Conservation (phyloP, 1,139 yeast species). For the Lodderomyces orthopsilosis region DNA sequence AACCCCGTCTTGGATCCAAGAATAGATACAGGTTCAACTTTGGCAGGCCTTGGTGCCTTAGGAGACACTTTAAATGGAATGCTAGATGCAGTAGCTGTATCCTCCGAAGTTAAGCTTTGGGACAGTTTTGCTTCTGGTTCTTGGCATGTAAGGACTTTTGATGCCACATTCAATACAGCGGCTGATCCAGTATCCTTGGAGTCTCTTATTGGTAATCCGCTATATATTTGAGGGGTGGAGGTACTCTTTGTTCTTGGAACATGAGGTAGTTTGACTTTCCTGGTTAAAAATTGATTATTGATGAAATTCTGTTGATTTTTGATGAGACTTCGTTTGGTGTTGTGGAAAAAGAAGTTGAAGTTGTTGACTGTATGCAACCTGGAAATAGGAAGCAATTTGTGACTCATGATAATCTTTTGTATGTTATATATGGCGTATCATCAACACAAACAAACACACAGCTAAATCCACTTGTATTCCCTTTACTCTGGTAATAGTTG, state of each 20-base stretch:
- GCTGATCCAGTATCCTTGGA: background rate
- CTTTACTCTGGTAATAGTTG: too few species aligned
- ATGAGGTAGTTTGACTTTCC: constrained; percentile 5
- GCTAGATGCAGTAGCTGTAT: background rate
- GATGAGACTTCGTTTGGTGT: constrained; percentile 30
- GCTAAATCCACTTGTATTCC: background rate
- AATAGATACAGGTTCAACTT: constrained; percentile 12
- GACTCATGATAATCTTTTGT: background rate
- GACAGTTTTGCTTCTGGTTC: constrained; percentile 31
- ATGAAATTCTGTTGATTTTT: constrained; percentile 34
- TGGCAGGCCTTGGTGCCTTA: constrained; percentile 20
- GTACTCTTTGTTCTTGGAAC: constrained; percentile 5
- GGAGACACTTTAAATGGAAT: constrained; percentile 62
- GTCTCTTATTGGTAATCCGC: background rate
- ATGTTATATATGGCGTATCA: background rate
- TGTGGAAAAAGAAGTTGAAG: constrained; percentile 41
- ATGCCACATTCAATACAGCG: constrained; percentile 27
- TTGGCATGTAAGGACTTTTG: constrained; percentile 40
- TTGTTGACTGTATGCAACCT: constrained; percentile 29
- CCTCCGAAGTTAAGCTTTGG: constrained; percentile 14
- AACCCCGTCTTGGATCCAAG: constrained; percentile 15
- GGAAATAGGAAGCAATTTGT: constrained; percentile 16
- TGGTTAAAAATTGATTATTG: constrained; percentile 28
- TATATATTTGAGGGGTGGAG: background rate
- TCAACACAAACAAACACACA: background rate